phyloP scores from a whole-genome alignment of 768 basidiomycete species.

The Calocybe gangraenosa region DNA sequence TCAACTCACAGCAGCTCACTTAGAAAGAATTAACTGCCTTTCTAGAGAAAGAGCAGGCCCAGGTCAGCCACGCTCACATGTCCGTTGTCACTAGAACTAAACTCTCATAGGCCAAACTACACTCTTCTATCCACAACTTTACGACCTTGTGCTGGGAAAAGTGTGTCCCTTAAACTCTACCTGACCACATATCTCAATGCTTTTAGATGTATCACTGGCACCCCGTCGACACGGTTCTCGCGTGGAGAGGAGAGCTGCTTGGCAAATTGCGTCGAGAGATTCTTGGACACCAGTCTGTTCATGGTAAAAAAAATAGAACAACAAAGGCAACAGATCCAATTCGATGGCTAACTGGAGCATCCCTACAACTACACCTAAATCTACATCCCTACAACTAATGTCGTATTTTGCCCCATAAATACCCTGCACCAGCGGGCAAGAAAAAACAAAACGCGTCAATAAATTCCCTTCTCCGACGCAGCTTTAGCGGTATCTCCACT shows the following conservation, averaged over 20 bases:
- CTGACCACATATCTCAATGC: slow-evolving; percentile 3
- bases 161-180: slow-evolving; percentile 38
- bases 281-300: slow-evolving; percentile 82
- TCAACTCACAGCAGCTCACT: slow-evolving; percentile 5
- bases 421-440: slow-evolving; percentile 49
- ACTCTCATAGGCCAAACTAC: slow-evolving; percentile 40
- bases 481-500: slow-evolving; percentile 55
- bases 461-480: slow-evolving; percentile 52
- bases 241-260: slow-evolving; percentile 79
- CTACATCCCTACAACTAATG: slow-evolving; percentile 15
- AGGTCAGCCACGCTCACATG: slow-evolving; percentile 38
- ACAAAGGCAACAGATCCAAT: slow-evolving; percentile 28
- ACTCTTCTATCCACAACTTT: slow-evolving; percentile 69
- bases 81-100: slow-evolving; percentile 4
- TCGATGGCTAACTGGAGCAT: slow-evolving; percentile 10
- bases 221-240: slow-evolving; percentile 75
- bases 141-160: slow-evolving; percentile 92
- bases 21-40: slow-evolving; percentile 83
- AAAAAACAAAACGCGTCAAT: slow-evolving; percentile 71
- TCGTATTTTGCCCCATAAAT: slow-evolving; percentile 41
- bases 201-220: slow-evolving; percentile 73
- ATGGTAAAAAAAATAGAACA: slow-evolving; percentile 68
- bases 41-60: slow-evolving; percentile 79
- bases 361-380: background rate
- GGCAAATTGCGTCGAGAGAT: slow-evolving; percentile 86